Percentiles rank a stretch among this genome's conserved stretches.
phyloP scores from a whole-genome alignment of 805 yeast species.

The Spathaspora arborariae region DNA sequence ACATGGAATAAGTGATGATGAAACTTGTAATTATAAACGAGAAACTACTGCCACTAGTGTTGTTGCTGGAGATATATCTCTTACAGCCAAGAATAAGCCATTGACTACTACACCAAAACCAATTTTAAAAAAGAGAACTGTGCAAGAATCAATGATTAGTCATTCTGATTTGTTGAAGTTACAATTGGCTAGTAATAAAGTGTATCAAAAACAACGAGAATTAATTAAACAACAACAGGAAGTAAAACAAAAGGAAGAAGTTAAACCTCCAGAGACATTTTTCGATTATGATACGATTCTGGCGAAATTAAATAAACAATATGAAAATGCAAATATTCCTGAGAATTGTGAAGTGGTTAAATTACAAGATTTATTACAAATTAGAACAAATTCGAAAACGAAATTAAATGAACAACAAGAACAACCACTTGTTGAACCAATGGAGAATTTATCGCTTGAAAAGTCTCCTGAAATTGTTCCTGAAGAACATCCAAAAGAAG shows the following conservation, averaged over 20 bases:
- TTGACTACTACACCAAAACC: slow-evolving; percentile 54
- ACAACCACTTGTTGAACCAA: background rate
- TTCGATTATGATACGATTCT: slow-evolving; percentile 42
- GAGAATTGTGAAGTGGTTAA: slow-evolving; percentile 18
- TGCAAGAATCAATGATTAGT: slow-evolving; percentile 73
- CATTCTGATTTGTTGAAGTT: slow-evolving; percentile 47
- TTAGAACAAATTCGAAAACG: background rate
- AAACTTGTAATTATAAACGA: background rate
- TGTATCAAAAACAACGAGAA: slow-evolving; percentile 30
- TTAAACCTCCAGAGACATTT: slow-evolving; percentile 30
- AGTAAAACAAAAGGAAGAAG: background rate
- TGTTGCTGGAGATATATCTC: slow-evolving; percentile 44
- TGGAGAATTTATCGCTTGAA: background rate
- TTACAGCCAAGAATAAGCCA: slow-evolving; percentile 27
- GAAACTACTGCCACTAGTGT: slow-evolving; percentile 34
- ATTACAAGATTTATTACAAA: slow-evolving; percentile 13
- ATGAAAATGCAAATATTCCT: slow-evolving; percentile 14
- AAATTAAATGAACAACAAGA: background rate
- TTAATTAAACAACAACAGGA: slow-evolving; percentile 11
- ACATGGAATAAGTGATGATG: slow-evolving; percentile 20
- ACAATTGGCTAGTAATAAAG: slow-evolving; percentile 35
- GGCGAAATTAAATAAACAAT: slow-evolving; percentile 40
- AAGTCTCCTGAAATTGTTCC: background rate
- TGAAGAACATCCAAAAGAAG: background rate
- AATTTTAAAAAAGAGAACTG: slow-evolving; percentile 81